Evolutionary conservation across 768 basidiomycete genomes (phyloP).

Genomic region (Scleroderma citrinum): DNA sequence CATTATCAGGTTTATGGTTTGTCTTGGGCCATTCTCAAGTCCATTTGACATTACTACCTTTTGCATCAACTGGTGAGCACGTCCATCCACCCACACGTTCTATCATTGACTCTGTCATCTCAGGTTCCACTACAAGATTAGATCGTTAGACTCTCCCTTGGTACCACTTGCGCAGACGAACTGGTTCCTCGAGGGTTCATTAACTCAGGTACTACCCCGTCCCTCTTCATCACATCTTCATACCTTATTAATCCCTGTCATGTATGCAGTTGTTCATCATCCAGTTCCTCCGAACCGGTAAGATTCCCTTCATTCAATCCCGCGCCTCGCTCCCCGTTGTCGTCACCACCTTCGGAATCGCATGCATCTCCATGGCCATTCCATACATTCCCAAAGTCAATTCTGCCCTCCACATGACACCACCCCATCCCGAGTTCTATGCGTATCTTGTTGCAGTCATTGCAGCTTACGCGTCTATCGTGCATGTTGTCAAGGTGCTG

Average conservation of each 20-base stretch:
- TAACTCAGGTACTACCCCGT: constrained; percentile 27
- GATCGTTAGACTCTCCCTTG: constrained; percentile 18
- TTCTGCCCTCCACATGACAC: constrained; percentile 21
- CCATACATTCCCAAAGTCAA: constrained; percentile 29
- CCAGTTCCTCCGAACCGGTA: constrained; percentile 27
- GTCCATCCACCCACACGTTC: not conserved
- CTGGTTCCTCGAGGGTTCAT: constrained; percentile 32
- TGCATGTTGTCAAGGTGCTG: constrained; percentile 23
- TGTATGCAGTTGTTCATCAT: constrained; percentile 24
- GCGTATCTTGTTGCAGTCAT: constrained; percentile 19
- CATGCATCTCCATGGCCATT: constrained; percentile 28
- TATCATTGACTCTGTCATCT: too few relatives aligned
- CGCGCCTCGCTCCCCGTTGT: constrained; percentile 24
- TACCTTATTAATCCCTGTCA: constrained; percentile 1
- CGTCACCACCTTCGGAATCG: constrained; percentile 26
- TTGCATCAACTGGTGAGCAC: constrained; percentile 26
- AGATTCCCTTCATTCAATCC: constrained; percentile 28
- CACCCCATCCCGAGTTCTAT: constrained; percentile 25
- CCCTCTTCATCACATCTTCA: not conserved
- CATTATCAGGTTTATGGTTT: constrained; percentile 32
- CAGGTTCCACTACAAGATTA: constrained; percentile 29
- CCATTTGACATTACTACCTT: constrained; percentile 30
- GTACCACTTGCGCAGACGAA: constrained; percentile 31
- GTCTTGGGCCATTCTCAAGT: constrained; percentile 31
- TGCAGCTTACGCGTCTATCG: constrained; percentile 16